Conservation (phyloP, 148 eudicot species). For the Chenopodium suecicum region DNA sequence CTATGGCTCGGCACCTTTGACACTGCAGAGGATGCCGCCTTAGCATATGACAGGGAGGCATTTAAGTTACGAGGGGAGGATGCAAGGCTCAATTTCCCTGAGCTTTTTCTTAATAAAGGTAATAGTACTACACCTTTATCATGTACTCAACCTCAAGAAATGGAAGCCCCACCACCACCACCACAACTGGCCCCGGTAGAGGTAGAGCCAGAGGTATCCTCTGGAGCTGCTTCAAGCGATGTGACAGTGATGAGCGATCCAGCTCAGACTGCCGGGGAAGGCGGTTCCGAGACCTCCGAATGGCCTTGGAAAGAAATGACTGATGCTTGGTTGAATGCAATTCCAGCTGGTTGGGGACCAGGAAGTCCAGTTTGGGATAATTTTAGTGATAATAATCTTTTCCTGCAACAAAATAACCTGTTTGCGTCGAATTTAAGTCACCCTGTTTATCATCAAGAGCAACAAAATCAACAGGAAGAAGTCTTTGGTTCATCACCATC, state of each 20-base stretch:
- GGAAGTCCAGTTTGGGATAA: slow-evolving; percentile 91
- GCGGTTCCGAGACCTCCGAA: slow-evolving; percentile 35
- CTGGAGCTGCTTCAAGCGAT: slow-evolving; percentile 28
- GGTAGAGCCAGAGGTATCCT: slow-evolving; percentile 27
- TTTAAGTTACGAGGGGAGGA: slow-evolving; percentile 66
- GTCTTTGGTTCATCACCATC: slow-evolving; percentile 32
- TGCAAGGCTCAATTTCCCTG: slow-evolving; percentile 75
- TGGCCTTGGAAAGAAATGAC: slow-evolving; percentile 70
- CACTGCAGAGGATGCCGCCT: slow-evolving; percentile 76
- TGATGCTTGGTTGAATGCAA: slow-evolving; percentile 71
- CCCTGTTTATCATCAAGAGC: slow-evolving; percentile 10
- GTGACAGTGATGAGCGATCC: slow-evolving; percentile 21
- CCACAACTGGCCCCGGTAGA: slow-evolving; percentile 2
- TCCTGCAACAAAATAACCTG: slow-evolving; percentile 46
- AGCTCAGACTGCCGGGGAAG: slow-evolving; percentile 17
- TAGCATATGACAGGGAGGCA: slow-evolving; percentile 84
- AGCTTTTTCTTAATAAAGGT: slow-evolving; percentile 46
- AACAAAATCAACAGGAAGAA: slow-evolving; percentile 15
- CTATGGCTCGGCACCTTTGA: slow-evolving; percentile 89
- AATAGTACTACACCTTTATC: not conserved
- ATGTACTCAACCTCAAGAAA: not conserved
- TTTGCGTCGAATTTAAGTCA: slow-evolving; percentile 29
- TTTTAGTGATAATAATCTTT: slow-evolving; percentile 52
- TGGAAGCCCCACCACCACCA: not conserved
- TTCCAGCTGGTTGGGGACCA: slow-evolving; percentile 83